Base-by-base conservation (phyloP, 164 flowering plant genomes). In the Annona cherimola region DNA sequence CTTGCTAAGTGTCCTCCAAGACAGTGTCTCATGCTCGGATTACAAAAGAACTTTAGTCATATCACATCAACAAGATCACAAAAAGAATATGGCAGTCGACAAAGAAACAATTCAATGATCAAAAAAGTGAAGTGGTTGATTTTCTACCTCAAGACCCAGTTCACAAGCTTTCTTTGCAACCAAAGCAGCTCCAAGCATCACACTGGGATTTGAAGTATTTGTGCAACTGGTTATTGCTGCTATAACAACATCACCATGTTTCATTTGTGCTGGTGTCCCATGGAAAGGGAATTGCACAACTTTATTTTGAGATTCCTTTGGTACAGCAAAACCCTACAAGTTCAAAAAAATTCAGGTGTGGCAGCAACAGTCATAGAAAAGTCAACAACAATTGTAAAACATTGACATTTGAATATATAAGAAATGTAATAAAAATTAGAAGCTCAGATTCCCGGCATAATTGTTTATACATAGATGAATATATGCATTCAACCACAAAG, bases 161-260 rank as follows among this genome's bases (percentile, higher is more conserved):
- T 93, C 96, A 71, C 86, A 83, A 64, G 98, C 98, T 77, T 91
- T 93, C 76, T 91, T 93, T 1, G 98, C 98, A 68, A 91, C 94
- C 74, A 93, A 86, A 69, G 82, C 98, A 70, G 97, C 97, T 45
- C 98, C 98, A 77, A 93, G 94, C 98, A 93, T 93, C 50, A 93
- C 98, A 79, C 97, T 93, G 5, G 98, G 98, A 73, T 93, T 93
- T 71, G 98, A 91, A 74, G 98, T 93, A 78, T 93, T 93, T 42
- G 98, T 93, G 79, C 98, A 93, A 73, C 98, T 93, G 18, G 98
- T 93, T 78, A 93, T 93, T 42, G 98, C 98, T 76, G 98, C 96
- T 81, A 93, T 93, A 69, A 93, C 98, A 71, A 93, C 96, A 83
- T 89, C 87, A 2, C 98, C 98, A 76, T 93, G 98, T 79, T 79